These are phyloP conservation scores for Cinnamomum chago DNA, from an alignment of 164 flowering plant genomes.

Conservation along the genomic window DNA sequence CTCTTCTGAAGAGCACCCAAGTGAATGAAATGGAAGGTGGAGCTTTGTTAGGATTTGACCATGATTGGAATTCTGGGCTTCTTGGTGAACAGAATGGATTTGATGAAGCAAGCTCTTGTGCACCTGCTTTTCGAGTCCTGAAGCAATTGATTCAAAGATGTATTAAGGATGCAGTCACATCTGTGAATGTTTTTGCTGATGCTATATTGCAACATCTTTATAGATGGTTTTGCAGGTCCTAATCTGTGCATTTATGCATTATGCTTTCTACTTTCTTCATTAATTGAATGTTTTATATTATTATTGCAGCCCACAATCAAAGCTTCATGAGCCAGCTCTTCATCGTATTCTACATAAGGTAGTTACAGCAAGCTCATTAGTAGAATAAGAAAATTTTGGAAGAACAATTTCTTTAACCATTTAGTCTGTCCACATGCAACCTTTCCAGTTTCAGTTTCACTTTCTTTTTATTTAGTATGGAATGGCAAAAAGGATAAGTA, in stretches of 20 bases:
- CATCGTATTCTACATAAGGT: slow-evolving; percentile 91
- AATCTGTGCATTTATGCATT: background rate
- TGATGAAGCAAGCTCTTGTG: slow-evolving; percentile 78
- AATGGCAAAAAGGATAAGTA: background rate
- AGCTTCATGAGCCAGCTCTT: slow-evolving; percentile 95
- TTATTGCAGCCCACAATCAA: slow-evolving; percentile 81
- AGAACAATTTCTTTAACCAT: no score
- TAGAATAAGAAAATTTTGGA: no score
- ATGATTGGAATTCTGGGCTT: slow-evolving; percentile 41
- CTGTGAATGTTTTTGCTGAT: slow-evolving; percentile 92
- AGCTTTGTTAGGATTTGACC: slow-evolving; percentile 65
- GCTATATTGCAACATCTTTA: slow-evolving; percentile 82
- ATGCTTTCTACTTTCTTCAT: background rate
- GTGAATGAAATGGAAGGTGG: slow-evolving; percentile 97
- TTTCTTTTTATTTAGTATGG: background rate
- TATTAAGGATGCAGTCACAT: slow-evolving; percentile 81
- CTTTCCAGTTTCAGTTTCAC: background rate
- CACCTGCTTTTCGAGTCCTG: slow-evolving; percentile 76
- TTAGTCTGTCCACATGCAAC: no score
- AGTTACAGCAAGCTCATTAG: slow-evolving; percentile 10
- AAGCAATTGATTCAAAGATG: slow-evolving; percentile 91
- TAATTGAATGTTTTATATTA: background rate
- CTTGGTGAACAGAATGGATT: slow-evolving; percentile 35
- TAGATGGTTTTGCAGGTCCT: slow-evolving; percentile 95
- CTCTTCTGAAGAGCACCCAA: slow-evolving; percentile 87